These are phyloP conservation scores for Cutaneotrichosporon sp. DNA, from an alignment of 1,284 basidiomycete species.

Conservation along the genomic window DNA sequence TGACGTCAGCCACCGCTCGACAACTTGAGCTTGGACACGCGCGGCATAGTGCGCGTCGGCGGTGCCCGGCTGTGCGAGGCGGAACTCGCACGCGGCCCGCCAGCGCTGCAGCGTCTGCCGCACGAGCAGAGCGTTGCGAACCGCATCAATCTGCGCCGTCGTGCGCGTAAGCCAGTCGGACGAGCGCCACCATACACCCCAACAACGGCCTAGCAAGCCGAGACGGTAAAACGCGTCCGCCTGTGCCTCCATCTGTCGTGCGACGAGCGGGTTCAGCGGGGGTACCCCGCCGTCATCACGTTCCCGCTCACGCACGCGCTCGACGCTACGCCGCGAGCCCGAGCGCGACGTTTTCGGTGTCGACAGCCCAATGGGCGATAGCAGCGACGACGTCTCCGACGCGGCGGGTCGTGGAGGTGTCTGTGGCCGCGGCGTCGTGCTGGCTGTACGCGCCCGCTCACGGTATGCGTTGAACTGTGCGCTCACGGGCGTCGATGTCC, in stretches of 20 bases:
- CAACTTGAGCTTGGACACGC: constrained; percentile 14
- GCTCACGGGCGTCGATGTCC: constrained; percentile 13
- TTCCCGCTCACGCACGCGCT: background rate
- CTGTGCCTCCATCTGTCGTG: constrained; percentile 28
- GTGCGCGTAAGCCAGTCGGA: constrained; percentile 39
- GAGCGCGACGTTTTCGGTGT: background rate
- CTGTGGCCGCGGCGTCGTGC: background rate
- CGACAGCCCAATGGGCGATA: background rate
- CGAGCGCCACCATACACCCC: constrained; percentile 38
- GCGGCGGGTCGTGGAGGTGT: constrained; percentile 8
- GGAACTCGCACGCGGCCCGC: constrained; percentile 20
- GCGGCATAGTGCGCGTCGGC: constrained; percentile 32
- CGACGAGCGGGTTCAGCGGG: constrained; percentile 1
- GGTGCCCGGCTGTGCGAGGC: constrained; percentile 28
- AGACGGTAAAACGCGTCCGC: constrained; percentile 39
- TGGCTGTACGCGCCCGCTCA: background rate
- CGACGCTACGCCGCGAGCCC: background rate
- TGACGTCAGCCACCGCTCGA: constrained; percentile 25
- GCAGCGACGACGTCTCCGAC: constrained; percentile 6
- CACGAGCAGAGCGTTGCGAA: constrained; percentile 35
- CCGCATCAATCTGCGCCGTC: constrained; percentile 35
- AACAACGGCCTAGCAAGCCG: constrained; percentile 41
- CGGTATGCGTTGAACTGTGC: constrained; percentile 6
- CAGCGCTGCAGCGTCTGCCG: constrained; percentile 37
- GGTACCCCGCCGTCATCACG: background rate